Percentiles rank a stretch among this genome's conserved stretches.
These are phyloP conservation scores for Gardenia jasminoides DNA, from an alignment of 257 asterid genomes.

Conservation along the genomic window DNA sequence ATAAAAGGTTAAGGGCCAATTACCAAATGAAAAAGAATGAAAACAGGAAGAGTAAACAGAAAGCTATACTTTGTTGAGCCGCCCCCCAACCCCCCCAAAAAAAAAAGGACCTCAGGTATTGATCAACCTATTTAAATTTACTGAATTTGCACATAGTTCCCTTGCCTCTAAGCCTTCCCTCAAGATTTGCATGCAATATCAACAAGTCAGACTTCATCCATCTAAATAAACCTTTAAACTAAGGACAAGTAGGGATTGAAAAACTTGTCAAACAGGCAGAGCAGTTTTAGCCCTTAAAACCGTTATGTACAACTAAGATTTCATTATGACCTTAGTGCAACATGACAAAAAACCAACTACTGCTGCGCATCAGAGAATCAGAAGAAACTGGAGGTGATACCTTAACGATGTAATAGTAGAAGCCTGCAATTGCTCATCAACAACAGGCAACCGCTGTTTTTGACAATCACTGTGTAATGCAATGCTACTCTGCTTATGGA, in stretches of 20 bases:
- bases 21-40: not conserved
- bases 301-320: not conserved
- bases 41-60: not conserved
- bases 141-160: not conserved
- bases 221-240: not conserved
- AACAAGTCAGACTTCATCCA: not conserved
- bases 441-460: constrained; percentile 16
- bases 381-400: constrained; percentile 29
- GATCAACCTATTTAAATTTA: not conserved
- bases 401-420: constrained; percentile 31
- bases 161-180: not conserved
- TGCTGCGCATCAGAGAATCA: not conserved
- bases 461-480: not conserved
- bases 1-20: no score
- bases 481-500: not conserved
- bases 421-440: constrained; percentile 25
- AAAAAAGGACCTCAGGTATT: not conserved
- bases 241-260: not conserved
- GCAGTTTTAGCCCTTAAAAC: not conserved
- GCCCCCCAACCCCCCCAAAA: not conserved
- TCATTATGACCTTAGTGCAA: not conserved
- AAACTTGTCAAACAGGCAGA: not conserved
- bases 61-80: no score
- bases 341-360: no score
- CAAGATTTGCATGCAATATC: not conserved